Base-by-base conservation (phyloP, 2,329 filamentous ascomycete species). In the Fusarium torulosum region DNA sequence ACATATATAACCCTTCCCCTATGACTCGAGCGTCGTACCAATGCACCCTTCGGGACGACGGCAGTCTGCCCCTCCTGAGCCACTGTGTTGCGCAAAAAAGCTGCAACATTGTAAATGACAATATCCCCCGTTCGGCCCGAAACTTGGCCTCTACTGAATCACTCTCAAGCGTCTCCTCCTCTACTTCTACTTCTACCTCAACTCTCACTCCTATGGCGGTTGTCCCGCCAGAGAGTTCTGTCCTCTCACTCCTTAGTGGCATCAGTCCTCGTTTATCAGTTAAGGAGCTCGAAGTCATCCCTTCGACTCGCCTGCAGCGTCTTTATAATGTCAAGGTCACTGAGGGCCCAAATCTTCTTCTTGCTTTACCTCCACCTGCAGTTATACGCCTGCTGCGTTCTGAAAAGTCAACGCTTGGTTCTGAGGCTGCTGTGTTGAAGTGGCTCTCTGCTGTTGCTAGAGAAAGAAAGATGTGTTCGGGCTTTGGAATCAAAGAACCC, bases 311-410 rank as follows among this genome's bases (percentile, higher is more conserved):
- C 13, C 77, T 79, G 10, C 79, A 83, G 57, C 78, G 79, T 53
- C 74, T 79, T 50, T 85, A 82, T 72, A 76, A 78, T 63, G 76
- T 84, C 53, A 76, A 74, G 33, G 73, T 82, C 42, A 80, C 79
- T n/a, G 78, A 83, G 53, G 79, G 77, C 9, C 77, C 77, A 17
- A 74, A 69, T 11, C 69, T 86, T 23, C 61, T 81, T 27, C 76
- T 86, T 40, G 78, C 80, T 35, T 69, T 84, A 6, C 74, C 82
- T n/a, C 82, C 82, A 8, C 74, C 78, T 35, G 67, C 77, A n/a
- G 77, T 79, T 59, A 73, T 80, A 49, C 79, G 80, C 53, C 75
- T 85, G 27, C 75, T 87, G 31, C 80, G 84, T 29, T 82, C 76
- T 47, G 85, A 87, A 70, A 79, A 79, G 46, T 78, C 74, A 35